Conservation (phyloP, 352 stramenopile genomes). For the Phytophthora pistaciae region DNA sequence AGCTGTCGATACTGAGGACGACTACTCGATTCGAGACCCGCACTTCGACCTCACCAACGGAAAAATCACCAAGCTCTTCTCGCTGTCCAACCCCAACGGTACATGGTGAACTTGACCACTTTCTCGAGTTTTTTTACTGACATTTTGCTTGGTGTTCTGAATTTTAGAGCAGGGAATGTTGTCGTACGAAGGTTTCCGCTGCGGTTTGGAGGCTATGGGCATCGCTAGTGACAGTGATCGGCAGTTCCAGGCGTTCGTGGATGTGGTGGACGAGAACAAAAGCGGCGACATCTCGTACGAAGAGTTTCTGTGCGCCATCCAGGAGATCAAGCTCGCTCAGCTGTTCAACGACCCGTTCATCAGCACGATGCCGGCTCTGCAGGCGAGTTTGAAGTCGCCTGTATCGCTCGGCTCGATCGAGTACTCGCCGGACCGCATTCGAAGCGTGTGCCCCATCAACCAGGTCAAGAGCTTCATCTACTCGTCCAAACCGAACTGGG, state of each 20-base stretch:
- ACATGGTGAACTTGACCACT: constrained; percentile 25
- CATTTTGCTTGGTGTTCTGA: neutral
- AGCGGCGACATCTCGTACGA: constrained; percentile 82
- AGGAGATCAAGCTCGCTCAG: constrained; percentile 89
- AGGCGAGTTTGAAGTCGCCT: constrained; percentile 27
- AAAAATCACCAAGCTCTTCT: constrained; percentile 59
- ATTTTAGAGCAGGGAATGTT: constrained; percentile 55
- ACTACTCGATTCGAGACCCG: constrained; percentile 37
- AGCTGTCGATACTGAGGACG: constrained; percentile 21
- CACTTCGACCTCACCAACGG: constrained; percentile 39
- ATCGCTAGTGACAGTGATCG: constrained; percentile 68
- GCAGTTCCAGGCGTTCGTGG: constrained; percentile 74
- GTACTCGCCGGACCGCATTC: constrained; percentile 77
- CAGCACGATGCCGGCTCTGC: constrained; percentile 43
- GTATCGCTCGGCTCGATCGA: constrained; percentile 65
- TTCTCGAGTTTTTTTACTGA: neutral
- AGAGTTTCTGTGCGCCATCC: constrained; percentile 85
- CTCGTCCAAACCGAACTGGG: constrained; percentile 75
- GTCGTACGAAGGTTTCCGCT: constrained; percentile 70
- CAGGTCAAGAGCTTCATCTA: constrained; percentile 85
- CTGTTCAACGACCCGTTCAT: constrained; percentile 76
- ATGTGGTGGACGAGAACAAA: constrained; percentile 79
- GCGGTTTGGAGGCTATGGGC: constrained; percentile 72
- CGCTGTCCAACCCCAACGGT: constrained; percentile 66
- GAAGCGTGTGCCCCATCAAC: constrained; percentile 67